A percentile compares a stretch with the other conserved stretches of the same genome.
phyloP scores from a whole-genome alignment of 805 yeast genomes.

The Peterozyma xylosa region DNA sequence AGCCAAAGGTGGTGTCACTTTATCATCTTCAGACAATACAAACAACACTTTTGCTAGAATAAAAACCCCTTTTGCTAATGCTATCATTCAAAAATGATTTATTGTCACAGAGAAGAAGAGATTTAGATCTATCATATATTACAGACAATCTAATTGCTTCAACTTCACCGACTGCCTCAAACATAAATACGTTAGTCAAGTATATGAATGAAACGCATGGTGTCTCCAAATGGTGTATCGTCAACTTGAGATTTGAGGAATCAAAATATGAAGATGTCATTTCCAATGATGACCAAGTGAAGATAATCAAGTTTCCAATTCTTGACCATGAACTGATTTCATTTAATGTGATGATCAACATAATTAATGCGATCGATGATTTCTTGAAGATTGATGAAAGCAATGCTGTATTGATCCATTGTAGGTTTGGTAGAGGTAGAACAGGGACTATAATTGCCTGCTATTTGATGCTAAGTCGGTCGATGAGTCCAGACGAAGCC shows the following conservation, averaged over 20 bases:
- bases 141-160: conserved; percentile 61
- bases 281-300: conserved; percentile 20
- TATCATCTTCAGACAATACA: no score
- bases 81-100: no score
- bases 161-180: conserved; percentile 67
- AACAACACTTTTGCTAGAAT: no score
- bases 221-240: conserved; percentile 54
- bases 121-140: conserved; percentile 60
- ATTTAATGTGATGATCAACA: conserved; percentile 36
- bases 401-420: conserved; percentile 68
- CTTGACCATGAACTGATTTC: conserved; percentile 78
- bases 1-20: no score
- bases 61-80: no score
- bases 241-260: conserved; percentile 64
- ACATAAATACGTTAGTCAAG: conserved; percentile 39
- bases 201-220: conserved; percentile 42
- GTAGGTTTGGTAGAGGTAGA: conserved; percentile 89
- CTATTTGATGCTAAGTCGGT: conserved; percentile 47
- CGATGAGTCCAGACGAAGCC: conserved; percentile 35
- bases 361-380: conserved; percentile 35
- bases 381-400: conserved; percentile 27
- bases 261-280: conserved; percentile 26
- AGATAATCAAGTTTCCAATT: conserved; percentile 44
- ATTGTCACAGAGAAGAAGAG: no score
- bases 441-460: conserved; percentile 75